These are phyloP conservation scores for Boletus sp. DNA, from an alignment of 768 basidiomycete species.

Conservation along the genomic window DNA sequence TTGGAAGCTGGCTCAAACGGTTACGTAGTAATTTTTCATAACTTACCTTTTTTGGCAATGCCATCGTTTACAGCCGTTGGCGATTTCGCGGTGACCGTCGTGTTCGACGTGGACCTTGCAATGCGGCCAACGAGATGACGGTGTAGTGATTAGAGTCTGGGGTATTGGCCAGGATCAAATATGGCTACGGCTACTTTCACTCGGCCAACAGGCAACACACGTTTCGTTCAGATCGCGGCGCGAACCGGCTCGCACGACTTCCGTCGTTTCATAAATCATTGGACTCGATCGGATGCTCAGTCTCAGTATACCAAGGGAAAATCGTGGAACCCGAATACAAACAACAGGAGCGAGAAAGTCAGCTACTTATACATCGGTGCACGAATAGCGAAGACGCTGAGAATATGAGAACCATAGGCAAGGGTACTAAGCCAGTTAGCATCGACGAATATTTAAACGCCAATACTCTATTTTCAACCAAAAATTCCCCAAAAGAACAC, in stretches of 20 bases:
- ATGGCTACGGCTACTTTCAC: neutral
- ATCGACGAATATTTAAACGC: neutral
- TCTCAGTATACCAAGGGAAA: too few relatives aligned
- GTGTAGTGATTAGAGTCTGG: neutral
- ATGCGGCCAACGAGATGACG: neutral
- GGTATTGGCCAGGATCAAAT: neutral
- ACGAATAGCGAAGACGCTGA: neutral
- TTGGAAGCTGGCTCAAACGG: neutral
- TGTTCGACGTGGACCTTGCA: too few relatives aligned
- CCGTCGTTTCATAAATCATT: too few relatives aligned
- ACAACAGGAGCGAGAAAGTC: neutral
- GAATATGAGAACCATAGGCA: neutral
- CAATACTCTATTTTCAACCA: neutral
- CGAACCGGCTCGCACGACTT: too few relatives aligned
- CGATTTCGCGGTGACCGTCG: neutral
- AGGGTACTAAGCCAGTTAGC: neutral
- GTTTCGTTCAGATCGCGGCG: neutral
- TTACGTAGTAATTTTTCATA: slow-evolving; percentile 8
- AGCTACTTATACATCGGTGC: neutral
- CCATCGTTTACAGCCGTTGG: neutral
- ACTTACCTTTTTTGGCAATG: slow-evolving; percentile 16
- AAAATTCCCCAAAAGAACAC: neutral
- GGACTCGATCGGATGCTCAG: too few relatives aligned
- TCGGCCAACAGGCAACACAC: neutral
- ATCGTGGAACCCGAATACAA: too few relatives aligned